phyloP scores from a whole-genome alignment of 73 alveolate species.

The Paramecium biaurelia region DNA sequence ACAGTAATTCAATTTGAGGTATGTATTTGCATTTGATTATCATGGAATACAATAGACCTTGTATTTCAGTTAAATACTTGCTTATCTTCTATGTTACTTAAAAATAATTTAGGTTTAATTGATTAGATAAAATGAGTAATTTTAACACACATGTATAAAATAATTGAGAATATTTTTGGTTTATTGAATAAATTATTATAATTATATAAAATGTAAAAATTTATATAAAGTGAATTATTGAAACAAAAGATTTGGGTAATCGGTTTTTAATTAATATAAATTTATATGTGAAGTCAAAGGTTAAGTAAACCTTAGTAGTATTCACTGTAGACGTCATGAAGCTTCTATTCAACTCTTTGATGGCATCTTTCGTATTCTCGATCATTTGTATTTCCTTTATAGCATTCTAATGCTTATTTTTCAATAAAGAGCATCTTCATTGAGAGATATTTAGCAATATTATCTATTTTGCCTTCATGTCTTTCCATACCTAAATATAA shows the following conservation, averaged over 20 bases:
- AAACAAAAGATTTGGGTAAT: background rate
- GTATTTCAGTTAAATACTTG: background rate
- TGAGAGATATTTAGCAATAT: background rate
- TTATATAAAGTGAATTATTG: background rate
- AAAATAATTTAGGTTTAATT: too few relatives aligned
- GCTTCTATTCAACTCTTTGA: background rate
- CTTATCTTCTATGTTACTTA: too few relatives aligned
- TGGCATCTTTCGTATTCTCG: background rate
- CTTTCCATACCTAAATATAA: background rate
- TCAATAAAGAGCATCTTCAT: conserved; percentile 5
- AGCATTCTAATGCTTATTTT: background rate
- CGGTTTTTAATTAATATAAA: background rate
- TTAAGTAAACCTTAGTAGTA: conserved; percentile 17
- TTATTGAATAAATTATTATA: background rate
- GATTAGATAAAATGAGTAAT: background rate
- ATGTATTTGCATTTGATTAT: background rate
- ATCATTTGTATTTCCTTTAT: conserved; percentile 1
- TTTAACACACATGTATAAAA: background rate
- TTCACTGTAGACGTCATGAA: background rate
- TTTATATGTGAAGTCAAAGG: conserved; percentile 17
- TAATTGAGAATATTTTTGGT: background rate
- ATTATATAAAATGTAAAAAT: background rate
- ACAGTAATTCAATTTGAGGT: background rate
- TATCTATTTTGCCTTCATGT: conserved; percentile 9
- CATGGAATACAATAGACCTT: background rate